Evolutionary conservation across 148 eudicot species (phyloP).

Genomic region (Rhododendron kiyosumense): DNA sequence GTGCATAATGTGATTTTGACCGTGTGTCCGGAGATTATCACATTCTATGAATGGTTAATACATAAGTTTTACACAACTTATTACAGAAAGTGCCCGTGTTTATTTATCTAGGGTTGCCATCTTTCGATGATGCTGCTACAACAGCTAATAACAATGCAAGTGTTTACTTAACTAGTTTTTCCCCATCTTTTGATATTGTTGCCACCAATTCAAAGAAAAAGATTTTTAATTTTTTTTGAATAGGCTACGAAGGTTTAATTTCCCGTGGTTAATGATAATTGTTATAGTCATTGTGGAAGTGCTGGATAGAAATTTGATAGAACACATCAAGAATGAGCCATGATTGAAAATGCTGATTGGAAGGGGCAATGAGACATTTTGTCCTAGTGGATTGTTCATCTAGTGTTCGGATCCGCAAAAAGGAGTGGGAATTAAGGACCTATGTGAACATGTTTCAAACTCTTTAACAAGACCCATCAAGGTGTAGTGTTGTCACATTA

Average conservation of each 20-base stretch:
- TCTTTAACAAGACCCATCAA: background rate
- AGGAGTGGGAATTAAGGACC: background rate
- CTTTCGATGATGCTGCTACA: background rate
- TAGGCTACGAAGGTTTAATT: background rate
- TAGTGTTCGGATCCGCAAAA: background rate
- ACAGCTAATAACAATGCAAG: background rate
- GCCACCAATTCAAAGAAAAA: background rate
- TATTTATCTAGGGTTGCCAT: background rate
- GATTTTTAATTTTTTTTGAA: background rate
- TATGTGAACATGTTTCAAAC: background rate
- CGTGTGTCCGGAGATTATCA: background rate
- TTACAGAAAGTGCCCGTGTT: background rate
- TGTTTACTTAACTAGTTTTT: background rate
- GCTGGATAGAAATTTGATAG: background rate
- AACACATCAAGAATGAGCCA: background rate
- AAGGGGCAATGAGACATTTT: background rate
- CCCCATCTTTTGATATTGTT: background rate
- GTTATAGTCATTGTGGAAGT: background rate
- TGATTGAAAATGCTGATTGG: background rate
- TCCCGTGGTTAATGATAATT: background rate
- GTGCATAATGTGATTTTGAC: background rate
- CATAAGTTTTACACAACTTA: background rate
- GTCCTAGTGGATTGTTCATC: background rate
- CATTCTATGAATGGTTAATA: background rate
- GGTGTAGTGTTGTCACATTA: background rate